Conservation (phyloP, 805 yeast species). For the Torulaspora delbrueckii region DNA sequence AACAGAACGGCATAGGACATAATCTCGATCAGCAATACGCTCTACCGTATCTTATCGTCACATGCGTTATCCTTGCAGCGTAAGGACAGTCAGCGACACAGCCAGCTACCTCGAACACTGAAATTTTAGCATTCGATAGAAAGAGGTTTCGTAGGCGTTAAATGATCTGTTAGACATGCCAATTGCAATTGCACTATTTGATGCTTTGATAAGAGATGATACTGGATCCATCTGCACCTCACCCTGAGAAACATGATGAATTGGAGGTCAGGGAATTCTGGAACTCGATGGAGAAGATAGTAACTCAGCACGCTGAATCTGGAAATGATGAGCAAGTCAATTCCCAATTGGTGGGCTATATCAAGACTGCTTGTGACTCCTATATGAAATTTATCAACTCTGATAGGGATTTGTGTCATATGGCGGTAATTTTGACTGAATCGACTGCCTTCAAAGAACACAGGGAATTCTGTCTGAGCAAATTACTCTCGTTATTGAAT, state of each 20-base stretch:
- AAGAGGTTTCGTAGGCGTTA: background rate
- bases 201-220: constrained; percentile 17
- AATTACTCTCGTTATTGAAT: constrained; percentile 44
- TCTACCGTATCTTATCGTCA: background rate
- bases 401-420: constrained; percentile 36
- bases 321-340: constrained; percentile 18
- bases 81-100: background rate
- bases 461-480: constrained; percentile 45
- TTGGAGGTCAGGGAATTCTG: constrained; percentile 25
- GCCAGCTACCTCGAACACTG: background rate
- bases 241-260: constrained; percentile 13
- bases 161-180: background rate
- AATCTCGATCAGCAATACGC: too few relatives aligned
- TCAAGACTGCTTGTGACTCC: constrained; percentile 28
- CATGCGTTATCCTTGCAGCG: constrained; percentile 1
- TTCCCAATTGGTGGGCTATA: constrained; percentile 27
- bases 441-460: constrained; percentile 37
- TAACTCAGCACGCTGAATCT: constrained; percentile 13
- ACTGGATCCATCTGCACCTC: constrained; percentile 22
- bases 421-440: constrained; percentile 34
- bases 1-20: background rate
- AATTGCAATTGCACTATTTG: background rate
- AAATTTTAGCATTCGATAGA: background rate
- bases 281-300: constrained; percentile 26
- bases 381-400: constrained; percentile 25